These are phyloP conservation scores for Sphagnurus paluster DNA, from an alignment of 1,284 basidiomycete species.

Conservation along the genomic window DNA sequence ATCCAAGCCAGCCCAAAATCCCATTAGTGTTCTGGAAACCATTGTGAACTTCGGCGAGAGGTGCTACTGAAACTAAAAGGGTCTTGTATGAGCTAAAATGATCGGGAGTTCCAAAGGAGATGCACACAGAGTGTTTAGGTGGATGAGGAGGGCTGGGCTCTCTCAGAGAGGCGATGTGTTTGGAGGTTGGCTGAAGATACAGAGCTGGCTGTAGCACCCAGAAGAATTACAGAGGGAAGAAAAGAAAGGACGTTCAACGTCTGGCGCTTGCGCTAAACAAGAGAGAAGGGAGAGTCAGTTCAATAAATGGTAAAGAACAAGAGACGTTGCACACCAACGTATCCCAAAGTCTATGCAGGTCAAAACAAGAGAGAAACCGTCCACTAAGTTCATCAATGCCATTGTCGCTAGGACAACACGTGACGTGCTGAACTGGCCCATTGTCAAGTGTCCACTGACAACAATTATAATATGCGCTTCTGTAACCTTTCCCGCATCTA, in stretches of 20 bases:
- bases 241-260: constrained; percentile 60
- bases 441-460: too few species aligned
- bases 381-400: background rate
- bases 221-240: constrained; percentile 21
- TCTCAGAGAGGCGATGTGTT: constrained; percentile 33
- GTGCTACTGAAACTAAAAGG: constrained; percentile 2
- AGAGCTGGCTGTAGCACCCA: constrained; percentile 32
- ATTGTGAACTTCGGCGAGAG: constrained; percentile 37
- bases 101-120: constrained; percentile 1
- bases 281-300: constrained; percentile 24
- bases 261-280: constrained; percentile 46
- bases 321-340: constrained; percentile 25
- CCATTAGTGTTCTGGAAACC: constrained; percentile 71
- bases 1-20: constrained; percentile 71
- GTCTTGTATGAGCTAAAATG: background rate
- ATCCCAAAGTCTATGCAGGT: constrained; percentile 9
- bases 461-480: background rate
- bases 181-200: constrained; percentile 22
- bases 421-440: constrained; percentile 7
- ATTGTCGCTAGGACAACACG: constrained; percentile 16
- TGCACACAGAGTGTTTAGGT: constrained; percentile 21
- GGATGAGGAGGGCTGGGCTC: constrained; percentile 22
- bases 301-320: constrained; percentile 21
- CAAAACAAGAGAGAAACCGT: constrained; percentile 5
- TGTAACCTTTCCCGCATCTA: background rate